Percentiles rank a stretch among this genome's conserved stretches.
These are phyloP conservation scores for Synchytrium microbalum DNA, from an alignment of 371 early-diverging fungal genomes.

Conservation along the genomic window DNA sequence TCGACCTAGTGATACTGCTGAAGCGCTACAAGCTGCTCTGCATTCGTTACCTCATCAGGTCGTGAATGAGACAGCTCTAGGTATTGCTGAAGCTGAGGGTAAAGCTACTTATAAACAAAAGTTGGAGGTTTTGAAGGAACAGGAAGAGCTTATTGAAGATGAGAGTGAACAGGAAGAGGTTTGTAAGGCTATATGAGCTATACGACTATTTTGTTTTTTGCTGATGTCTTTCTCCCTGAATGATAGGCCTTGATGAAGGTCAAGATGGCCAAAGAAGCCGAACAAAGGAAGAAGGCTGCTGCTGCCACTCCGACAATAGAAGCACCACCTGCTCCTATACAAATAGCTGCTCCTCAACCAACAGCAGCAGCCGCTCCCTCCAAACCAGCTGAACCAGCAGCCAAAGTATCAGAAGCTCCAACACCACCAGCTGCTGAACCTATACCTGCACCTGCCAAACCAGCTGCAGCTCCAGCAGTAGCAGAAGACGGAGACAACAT, in stretches of 20 bases:
- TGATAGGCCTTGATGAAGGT: constrained; percentile 10
- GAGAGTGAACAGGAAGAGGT: constrained; percentile 53
- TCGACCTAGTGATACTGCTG: constrained; percentile 28
- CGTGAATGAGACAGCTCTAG: constrained; percentile 79
- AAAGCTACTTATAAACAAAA: constrained; percentile 86
- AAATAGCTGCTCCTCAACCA: constrained; percentile 6
- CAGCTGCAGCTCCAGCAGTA: constrained; percentile 1
- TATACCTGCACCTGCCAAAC: constrained; percentile 8
- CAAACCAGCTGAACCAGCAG: not conserved
- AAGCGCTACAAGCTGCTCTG: constrained; percentile 89
- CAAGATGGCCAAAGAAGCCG: constrained; percentile 20
- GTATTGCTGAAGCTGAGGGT: constrained; percentile 79
- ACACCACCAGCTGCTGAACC: not conserved
- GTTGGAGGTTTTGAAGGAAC: constrained; percentile 86
- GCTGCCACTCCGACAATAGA: constrained; percentile 3
- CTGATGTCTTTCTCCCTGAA: not conserved
- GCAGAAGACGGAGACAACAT: constrained; percentile 20
- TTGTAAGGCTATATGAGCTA: constrained; percentile 2
- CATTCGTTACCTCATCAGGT: constrained; percentile 85
- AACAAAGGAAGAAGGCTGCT: constrained; percentile 12
- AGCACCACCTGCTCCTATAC: constrained; percentile 4
- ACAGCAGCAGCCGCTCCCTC: not conserved
- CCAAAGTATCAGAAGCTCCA: not conserved
- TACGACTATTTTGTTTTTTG: not conserved
- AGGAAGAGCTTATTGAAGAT: constrained; percentile 90